A percentile compares a stretch with the other conserved stretches of the same genome.
Evolutionary conservation across 306 rosid genomes (phyloP).

Genomic region (Citrullus colocynthis): DNA sequence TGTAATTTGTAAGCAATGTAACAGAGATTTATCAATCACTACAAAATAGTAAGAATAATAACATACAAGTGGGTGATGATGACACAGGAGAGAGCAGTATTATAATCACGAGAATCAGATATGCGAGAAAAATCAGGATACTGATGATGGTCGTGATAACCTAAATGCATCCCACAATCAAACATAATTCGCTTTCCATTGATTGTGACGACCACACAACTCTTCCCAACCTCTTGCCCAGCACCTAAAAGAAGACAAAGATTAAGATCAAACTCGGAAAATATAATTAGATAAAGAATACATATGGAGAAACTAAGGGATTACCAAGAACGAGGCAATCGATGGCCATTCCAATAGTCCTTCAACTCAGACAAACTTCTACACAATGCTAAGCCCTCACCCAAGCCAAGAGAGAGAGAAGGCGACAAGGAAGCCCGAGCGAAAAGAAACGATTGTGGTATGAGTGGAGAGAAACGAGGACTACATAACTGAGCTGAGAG

Average conservation of each 20-base stretch:
- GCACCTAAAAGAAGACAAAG: conserved; percentile 37
- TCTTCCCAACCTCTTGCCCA: conserved; percentile 96
- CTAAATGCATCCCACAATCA: conserved; percentile 94
- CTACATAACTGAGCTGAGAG: neutral
- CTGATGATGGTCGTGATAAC: conserved; percentile 49
- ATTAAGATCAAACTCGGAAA: neutral
- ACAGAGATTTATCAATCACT: neutral
- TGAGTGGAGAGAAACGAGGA: neutral
- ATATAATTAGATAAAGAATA: neutral
- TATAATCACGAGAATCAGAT: conserved; percentile 25
- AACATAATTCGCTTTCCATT: conserved; percentile 88
- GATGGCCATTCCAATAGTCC: conserved; percentile 35
- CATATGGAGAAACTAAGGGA: neutral
- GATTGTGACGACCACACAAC: conserved; percentile 73
- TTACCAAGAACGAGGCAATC: conserved; percentile 59
- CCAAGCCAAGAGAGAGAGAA: neutral
- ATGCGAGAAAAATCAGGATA: conserved; percentile 71
- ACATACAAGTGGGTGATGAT: conserved; percentile 82
- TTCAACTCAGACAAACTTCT: neutral
- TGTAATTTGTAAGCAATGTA: neutral
- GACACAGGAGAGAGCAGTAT: conserved; percentile 47
- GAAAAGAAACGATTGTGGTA: neutral
- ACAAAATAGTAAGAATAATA: neutral
- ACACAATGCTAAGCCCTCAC: neutral
- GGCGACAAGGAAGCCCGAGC: neutral